Conservation (phyloP, 495 filamentous ascomycete genomes). For the Talaromyces liani region DNA sequence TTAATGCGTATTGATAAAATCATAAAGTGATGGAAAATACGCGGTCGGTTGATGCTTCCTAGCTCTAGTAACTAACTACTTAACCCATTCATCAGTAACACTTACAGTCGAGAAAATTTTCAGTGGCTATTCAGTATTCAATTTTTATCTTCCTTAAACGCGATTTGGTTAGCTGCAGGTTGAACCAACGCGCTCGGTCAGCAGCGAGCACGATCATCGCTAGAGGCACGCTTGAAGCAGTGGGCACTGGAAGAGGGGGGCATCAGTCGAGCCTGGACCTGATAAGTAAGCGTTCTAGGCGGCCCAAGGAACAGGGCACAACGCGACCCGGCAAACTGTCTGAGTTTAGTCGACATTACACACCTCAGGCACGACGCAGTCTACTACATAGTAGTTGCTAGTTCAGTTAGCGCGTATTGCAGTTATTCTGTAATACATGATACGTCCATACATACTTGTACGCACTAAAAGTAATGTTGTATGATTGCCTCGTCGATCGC, state of each 20-base stretch:
- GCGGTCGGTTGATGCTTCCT: not conserved
- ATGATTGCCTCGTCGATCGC: not conserved
- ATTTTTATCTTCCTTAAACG: not conserved
- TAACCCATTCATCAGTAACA: not conserved
- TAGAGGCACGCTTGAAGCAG: not conserved
- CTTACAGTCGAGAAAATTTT: not conserved
- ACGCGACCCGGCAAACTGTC: not conserved
- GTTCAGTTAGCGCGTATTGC: not conserved
- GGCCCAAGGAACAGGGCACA: not conserved
- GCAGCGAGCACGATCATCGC: not conserved
- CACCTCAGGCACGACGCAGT: not conserved
- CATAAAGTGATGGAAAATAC: not conserved
- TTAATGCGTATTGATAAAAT: not conserved
- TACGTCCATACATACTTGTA: not conserved
- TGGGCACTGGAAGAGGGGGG: not conserved
- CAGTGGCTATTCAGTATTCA: not conserved
- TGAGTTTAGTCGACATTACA: not conserved
- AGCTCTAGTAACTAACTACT: too few relatives aligned
- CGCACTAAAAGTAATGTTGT: not conserved
- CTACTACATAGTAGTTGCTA: not conserved
- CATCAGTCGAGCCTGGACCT: not conserved
- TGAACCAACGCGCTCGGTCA: not conserved
- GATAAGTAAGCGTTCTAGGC: slow-evolving; percentile 7
- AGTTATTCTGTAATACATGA: not conserved
- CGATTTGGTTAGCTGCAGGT: not conserved